Conservation (phyloP, 1,139 yeast species). For the Nakaseomyces sp. region DNA sequence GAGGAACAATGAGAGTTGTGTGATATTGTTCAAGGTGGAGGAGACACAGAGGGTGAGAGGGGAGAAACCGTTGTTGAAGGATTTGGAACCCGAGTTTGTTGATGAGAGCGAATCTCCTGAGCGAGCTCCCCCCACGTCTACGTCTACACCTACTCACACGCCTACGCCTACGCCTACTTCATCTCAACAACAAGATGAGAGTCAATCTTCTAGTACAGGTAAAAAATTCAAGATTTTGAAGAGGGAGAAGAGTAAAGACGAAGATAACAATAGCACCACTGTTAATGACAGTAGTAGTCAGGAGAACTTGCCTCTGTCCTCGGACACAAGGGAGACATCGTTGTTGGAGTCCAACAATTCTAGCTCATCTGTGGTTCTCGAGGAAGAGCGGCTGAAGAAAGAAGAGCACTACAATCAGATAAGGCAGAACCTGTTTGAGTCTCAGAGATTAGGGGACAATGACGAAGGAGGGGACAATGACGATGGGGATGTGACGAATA, state of each 20-base stretch:
- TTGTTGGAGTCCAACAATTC: slow-evolving; percentile 3
- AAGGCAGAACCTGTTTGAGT: slow-evolving; percentile 3
- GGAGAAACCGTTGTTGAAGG: slow-evolving; percentile 15
- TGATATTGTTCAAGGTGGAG: slow-evolving; percentile 32
- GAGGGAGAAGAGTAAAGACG: slow-evolving; percentile 1
- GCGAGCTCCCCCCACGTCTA: no score
- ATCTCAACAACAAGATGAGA: not conserved
- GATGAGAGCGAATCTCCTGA: no score
- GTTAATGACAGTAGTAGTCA: slow-evolving; percentile 1
- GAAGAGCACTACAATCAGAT: slow-evolving; percentile 3
- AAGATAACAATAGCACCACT: not conserved
- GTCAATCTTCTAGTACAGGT: not conserved
- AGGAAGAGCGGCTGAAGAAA: slow-evolving; percentile 3
- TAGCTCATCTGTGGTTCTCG: not conserved
- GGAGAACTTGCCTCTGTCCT: not conserved
- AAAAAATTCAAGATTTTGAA: slow-evolving; percentile 3
- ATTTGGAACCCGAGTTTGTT: slow-evolving; percentile 10
- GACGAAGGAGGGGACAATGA: not conserved
- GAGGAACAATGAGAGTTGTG: slow-evolving; percentile 39
- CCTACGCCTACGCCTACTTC: not conserved
- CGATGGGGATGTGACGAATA: not conserved
- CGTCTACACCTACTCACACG: not conserved
- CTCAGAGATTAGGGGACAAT: not conserved
- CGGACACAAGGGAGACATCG: slow-evolving; percentile 1
- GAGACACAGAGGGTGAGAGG: not conserved